Evolutionary conservation across 176 grass and related monocot species (phyloP).

Genomic region (Thinopyrum elongatum): DNA sequence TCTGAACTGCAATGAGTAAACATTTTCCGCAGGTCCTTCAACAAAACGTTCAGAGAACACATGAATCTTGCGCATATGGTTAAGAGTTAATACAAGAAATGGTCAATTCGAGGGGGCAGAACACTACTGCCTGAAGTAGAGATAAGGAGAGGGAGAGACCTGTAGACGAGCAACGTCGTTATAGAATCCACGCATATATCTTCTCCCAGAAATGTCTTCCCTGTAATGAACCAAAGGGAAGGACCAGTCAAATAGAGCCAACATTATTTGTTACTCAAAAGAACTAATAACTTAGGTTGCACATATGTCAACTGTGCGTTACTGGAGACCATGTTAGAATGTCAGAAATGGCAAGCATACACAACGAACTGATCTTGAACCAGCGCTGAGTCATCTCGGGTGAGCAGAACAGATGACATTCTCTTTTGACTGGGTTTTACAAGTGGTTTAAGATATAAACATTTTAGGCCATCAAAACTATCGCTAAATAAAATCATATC

Average conservation of each 20-base stretch:
- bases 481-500: neutral
- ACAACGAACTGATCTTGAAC: neutral
- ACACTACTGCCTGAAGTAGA: accelerated
- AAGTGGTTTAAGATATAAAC: neutral
- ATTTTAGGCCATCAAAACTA: neutral
- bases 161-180: constrained; percentile 71
- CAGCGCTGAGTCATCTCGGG: neutral
- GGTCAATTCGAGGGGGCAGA: neutral
- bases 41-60: constrained; percentile 13
- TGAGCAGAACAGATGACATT: neutral
- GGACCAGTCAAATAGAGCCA: neutral
- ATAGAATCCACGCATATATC: constrained; percentile 57
- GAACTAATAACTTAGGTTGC: neutral
- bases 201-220: constrained; percentile 78
- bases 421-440: neutral
- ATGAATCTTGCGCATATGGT: neutral
- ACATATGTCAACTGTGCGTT: neutral
- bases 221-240: constrained; percentile 31
- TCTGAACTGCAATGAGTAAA: constrained; percentile 44
- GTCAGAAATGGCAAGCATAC: neutral
- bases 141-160: constrained; percentile 19
- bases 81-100: neutral
- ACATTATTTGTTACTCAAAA: neutral
- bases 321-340: neutral
- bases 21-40: constrained; percentile 56